Percentiles rank a stretch among this genome's conserved stretches.
phyloP scores from a whole-genome alignment of 129 eudicot genomes.

The Sambucus nigra region DNA sequence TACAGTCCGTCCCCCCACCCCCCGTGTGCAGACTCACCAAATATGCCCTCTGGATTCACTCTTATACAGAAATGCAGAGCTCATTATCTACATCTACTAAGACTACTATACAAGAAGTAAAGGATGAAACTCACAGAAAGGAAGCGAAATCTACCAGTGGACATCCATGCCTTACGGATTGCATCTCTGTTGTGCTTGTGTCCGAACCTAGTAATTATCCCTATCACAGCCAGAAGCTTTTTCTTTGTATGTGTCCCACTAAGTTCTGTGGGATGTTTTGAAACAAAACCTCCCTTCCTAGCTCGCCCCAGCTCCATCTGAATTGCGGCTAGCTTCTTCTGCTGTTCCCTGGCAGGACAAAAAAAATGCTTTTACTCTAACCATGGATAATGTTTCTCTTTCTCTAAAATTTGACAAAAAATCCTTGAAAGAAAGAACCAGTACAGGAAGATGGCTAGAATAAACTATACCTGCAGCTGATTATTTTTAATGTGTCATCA shows the following conservation, averaged over 20 bases:
- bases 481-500: conserved; percentile 61
- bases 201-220: conserved; percentile 72
- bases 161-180: conserved; percentile 93
- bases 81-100: not conserved
- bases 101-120: not conserved
- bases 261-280: conserved; percentile 29
- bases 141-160: conserved; percentile 48
- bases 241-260: conserved; percentile 39
- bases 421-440: not conserved
- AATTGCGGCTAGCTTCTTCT: conserved; percentile 56
- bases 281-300: conserved; percentile 53
- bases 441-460: not conserved
- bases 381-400: not conserved
- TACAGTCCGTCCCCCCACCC: not conserved
- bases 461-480: conserved; percentile 57
- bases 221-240: conserved; percentile 65
- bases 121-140: conserved; percentile 5
- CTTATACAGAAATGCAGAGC: not conserved
- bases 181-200: conserved; percentile 73
- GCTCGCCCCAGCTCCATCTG: conserved; percentile 63
- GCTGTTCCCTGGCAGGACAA: conserved; percentile 45
- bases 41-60: not conserved
- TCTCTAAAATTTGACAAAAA: not conserved
- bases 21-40: no score
- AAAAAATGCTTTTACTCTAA: not conserved